These are phyloP conservation scores for Aspergillus awamori DNA, from an alignment of 2,329 filamentous ascomycete genomes.

Conservation along the genomic window DNA sequence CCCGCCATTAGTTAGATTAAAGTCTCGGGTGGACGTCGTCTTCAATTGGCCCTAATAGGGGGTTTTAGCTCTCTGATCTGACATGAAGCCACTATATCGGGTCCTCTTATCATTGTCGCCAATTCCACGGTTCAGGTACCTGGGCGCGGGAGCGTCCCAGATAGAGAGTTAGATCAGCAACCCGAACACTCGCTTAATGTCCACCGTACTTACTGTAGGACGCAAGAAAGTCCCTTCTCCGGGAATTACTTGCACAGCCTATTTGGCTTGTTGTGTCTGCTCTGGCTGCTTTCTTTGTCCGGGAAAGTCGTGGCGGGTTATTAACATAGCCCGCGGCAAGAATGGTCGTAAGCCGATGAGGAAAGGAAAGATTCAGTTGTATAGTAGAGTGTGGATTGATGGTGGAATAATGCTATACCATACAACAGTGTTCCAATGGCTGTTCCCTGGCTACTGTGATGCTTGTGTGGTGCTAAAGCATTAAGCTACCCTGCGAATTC, in stretches of 20 bases:
- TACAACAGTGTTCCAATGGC: neutral
- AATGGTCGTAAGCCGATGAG: neutral
- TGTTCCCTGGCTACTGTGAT: neutral
- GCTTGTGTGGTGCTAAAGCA: neutral
- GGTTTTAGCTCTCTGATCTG: conserved; percentile 1
- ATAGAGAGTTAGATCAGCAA: neutral
- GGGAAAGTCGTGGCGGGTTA: neutral
- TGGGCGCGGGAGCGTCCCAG: neutral
- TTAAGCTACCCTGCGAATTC: neutral
- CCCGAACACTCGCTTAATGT: neutral
- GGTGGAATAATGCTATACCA: neutral
- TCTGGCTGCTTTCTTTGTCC: conserved; percentile 6
- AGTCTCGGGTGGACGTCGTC: neutral
- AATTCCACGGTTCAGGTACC: conserved; percentile 7
- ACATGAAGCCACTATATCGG: conserved; percentile 6
- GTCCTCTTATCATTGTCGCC: conserved; percentile 1
- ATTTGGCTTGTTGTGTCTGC: neutral
- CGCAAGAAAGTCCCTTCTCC: neutral
- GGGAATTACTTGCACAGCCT: neutral
- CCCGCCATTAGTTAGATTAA: conserved; percentile 2
- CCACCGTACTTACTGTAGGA: neutral
- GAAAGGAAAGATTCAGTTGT: neutral
- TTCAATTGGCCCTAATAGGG: neutral
- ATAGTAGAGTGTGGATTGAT: neutral
- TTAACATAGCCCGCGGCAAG: neutral